A percentile compares a stretch with the other conserved stretches of the same genome.
These are phyloP conservation scores for Eucalyptus albens DNA, from an alignment of 345 rosid species.

Conservation along the genomic window DNA sequence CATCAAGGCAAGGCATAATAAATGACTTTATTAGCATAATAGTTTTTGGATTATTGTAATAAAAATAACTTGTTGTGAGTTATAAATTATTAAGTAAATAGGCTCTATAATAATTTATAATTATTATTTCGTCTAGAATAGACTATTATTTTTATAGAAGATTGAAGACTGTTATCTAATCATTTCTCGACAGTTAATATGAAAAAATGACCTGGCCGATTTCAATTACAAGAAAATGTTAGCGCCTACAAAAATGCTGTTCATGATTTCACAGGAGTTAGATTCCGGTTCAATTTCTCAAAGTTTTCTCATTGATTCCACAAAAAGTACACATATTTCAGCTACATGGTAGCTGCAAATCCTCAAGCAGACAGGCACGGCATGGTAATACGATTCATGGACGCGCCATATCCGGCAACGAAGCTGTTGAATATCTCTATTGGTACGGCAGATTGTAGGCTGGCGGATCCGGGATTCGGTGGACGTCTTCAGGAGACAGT, in stretches of 20 bases:
- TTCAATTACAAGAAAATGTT: not conserved
- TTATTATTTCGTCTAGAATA: accelerated
- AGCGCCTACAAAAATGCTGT: accelerated
- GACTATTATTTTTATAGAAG: too few species aligned
- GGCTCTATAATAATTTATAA: too few species aligned
- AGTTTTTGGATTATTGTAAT: too few species aligned
- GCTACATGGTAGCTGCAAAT: not conserved
- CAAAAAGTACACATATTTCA: not conserved
- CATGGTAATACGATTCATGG: not conserved
- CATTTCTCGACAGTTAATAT: too few species aligned
- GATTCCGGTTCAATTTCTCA: not conserved
- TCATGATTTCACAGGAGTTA: not conserved
- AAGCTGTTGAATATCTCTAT: not conserved
- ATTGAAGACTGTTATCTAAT: accelerated
- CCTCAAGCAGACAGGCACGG: not conserved
- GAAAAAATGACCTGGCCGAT: not conserved
- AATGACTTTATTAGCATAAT: too few species aligned
- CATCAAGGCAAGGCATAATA: too few species aligned
- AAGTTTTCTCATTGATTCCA: not conserved
- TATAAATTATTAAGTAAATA: too few species aligned
- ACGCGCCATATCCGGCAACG: not conserved
- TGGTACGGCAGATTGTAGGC: constrained; percentile 70
- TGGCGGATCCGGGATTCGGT: constrained; percentile 66
- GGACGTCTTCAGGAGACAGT: constrained; percentile 61
- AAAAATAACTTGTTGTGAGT: too few species aligned